A percentile compares a stretch with the other conserved stretches of the same genome.
These are phyloP conservation scores for Pelargonium myrrhifolium DNA, from an alignment of 441 rosid species.

Conservation along the genomic window DNA sequence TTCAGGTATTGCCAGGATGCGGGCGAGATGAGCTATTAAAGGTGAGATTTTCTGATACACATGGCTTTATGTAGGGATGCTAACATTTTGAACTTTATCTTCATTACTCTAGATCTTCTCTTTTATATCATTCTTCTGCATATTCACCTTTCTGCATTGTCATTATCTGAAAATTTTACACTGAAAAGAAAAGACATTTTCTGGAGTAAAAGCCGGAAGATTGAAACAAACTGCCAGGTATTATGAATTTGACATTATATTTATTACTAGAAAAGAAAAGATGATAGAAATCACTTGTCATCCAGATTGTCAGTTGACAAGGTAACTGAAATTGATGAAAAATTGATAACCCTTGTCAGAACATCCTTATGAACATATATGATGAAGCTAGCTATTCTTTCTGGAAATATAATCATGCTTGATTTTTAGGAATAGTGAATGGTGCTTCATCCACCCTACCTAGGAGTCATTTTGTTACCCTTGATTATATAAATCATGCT, in stretches of 20 bases:
- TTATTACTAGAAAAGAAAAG: background rate
- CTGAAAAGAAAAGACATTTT: background rate
- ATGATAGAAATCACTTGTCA: background rate
- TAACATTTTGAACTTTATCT: background rate
- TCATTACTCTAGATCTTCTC: background rate
- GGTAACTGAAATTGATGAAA: background rate
- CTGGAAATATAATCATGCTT: too few species aligned
- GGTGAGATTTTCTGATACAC: slow-evolving; percentile 28
- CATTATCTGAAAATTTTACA: background rate
- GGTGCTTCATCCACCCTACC: too few species aligned
- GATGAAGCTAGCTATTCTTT: too few species aligned
- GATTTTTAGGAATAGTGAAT: too few species aligned
- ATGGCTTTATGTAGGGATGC: background rate
- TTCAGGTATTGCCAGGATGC: slow-evolving; percentile 66
- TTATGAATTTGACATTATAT: background rate
- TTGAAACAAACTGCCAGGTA: background rate
- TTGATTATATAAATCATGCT: too few species aligned
- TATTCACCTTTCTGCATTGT: background rate
- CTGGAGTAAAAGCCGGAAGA: background rate
- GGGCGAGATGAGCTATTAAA: slow-evolving; percentile 78
- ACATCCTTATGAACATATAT: too few species aligned
- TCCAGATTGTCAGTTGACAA: background rate
- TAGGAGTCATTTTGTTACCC: too few species aligned
- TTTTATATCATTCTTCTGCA: background rate
- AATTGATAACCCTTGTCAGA: too few species aligned